Conservation (phyloP, 2,329 filamentous ascomycete species). For the Ophiostoma perfectum region DNA sequence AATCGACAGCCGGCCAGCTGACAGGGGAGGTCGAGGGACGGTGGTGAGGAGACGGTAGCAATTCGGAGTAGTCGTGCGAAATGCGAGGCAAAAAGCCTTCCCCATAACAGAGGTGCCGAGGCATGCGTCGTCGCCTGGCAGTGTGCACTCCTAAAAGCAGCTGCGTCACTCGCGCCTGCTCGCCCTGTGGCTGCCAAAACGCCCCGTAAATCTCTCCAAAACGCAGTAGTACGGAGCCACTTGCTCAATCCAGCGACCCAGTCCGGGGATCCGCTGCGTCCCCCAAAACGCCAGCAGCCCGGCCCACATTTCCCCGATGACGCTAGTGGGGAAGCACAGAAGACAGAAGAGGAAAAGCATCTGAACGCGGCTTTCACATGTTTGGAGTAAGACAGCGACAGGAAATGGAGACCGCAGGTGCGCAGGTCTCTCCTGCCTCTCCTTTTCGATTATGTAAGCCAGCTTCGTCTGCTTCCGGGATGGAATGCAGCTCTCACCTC, state of each 20-base stretch:
- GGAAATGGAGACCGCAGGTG: not conserved
- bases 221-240: not conserved
- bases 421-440: not conserved
- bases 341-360: not conserved
- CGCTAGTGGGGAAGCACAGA: slow-evolving; percentile 6
- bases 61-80: not conserved
- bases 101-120: slow-evolving; percentile 16
- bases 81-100: slow-evolving; percentile 5
- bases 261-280: slow-evolving; percentile 14
- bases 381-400: slow-evolving; percentile 1
- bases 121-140: not conserved
- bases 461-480: not conserved
- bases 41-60: not conserved
- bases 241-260: slow-evolving; percentile 11
- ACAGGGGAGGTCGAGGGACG: not conserved
- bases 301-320: slow-evolving; percentile 5
- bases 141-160: not conserved
- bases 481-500: not conserved
- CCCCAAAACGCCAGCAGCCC: slow-evolving; percentile 1
- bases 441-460: not conserved
- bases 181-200: not conserved
- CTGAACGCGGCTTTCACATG: slow-evolving; percentile 13
- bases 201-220: not conserved
- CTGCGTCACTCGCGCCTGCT: slow-evolving; percentile 4
- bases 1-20: not conserved